Base-by-base conservation (phyloP, 2,329 filamentous ascomycete genomes). In the Cryphonectria carpinicola region DNA sequence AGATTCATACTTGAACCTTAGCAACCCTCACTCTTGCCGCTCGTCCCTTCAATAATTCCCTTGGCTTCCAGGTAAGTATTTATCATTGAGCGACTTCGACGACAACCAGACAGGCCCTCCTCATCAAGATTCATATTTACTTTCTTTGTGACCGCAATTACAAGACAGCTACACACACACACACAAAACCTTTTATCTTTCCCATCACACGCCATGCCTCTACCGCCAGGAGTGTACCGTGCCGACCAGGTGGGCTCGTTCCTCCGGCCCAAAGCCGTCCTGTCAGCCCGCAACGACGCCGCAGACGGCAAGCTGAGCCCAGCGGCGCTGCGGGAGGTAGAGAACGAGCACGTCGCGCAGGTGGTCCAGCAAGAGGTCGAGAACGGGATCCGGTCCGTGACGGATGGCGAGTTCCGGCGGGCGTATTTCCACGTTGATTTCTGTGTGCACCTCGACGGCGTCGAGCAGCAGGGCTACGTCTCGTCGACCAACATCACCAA, bases 381-480 rank as follows among this genome's bases (percentile, higher is more conserved):
- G 28, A 82, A 81, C 69, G 86, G 86, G 46, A 77, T 88, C 35
- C 82, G 80, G 68, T 82, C 83, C 68, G 81, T 88, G 62, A 88
- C 86, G 11, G 86, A 88, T 71, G 86, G 86, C 78, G 86, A 88
- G 78, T 88, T 87, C 79, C 84, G 86, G 67, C 84, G 86, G 69
- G 83, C 83, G 62, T 88, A 84, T 80, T 89, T 89, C 80, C 86
- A 88, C 77, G 83, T 88, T 71, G 87, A 88, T 78, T 88, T 87
- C 79, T 81, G 88, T 60, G 82, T 85, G 77, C 83, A 88, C 75
- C 79, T 88, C 4, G 81, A 80, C 56, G 86, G 87, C 66, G 83
- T 88, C 74, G 84, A 87, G 77, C 82, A 84, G 74, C 82, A 82
- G 73, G 86, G 86, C 67, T 77, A 78, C 71, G 75, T 84, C 76